A percentile compares a stretch with the other conserved stretches of the same genome.
Evolutionary conservation across 176 grass and related monocot species (phyloP).

Genomic region (Hsuehochloa calcarea): DNA sequence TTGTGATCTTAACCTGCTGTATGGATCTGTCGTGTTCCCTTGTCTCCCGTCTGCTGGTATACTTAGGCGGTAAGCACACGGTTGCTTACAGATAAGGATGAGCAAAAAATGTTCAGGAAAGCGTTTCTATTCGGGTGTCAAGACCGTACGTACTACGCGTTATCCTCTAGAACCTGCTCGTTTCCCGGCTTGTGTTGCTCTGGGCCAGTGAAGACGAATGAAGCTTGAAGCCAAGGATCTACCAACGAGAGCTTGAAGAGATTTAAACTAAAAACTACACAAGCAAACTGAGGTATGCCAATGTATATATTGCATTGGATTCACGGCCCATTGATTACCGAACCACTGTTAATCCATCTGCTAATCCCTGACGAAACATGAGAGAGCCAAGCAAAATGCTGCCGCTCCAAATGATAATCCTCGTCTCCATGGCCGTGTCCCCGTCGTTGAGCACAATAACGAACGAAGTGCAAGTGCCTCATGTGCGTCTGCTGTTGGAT

Average conservation of each 20-base stretch:
- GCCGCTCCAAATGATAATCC: background rate
- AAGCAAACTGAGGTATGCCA: background rate
- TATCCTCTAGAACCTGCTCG: background rate
- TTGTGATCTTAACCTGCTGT: too few species aligned
- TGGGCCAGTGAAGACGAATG: background rate
- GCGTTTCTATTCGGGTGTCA: too few species aligned
- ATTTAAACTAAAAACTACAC: background rate
- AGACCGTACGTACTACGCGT: background rate
- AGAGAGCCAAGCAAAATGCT: background rate
- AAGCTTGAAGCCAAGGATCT: background rate
- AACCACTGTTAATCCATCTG: too few species aligned
- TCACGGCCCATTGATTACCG: background rate
- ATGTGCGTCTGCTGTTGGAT: constrained; percentile 34
- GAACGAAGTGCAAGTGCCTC: constrained; percentile 47
- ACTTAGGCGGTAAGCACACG: too few species aligned
- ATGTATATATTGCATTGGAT: constrained; percentile 8
- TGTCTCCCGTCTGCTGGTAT: too few species aligned
- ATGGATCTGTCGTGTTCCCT: too few species aligned
- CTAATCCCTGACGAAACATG: background rate
- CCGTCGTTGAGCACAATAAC: background rate
- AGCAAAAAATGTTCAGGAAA: too few species aligned
- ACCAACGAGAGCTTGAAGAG: background rate
- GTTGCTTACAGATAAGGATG: too few species aligned
- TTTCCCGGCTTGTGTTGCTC: background rate
- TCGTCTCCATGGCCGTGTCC: background rate